Evolutionary conservation across 140 eudicot species (phyloP).

Genomic region (Ambrosia hybrid): DNA sequence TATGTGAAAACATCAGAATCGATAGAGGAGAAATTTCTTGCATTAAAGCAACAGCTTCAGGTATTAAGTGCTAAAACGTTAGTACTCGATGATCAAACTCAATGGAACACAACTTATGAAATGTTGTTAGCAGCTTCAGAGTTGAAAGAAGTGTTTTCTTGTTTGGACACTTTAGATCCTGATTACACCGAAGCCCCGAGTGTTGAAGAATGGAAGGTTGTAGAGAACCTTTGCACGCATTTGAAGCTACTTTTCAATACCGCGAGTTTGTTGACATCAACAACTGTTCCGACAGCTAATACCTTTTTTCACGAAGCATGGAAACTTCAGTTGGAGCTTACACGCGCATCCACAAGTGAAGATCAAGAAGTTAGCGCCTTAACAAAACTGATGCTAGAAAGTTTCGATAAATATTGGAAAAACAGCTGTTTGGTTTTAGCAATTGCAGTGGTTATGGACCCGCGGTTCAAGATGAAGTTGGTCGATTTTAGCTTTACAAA

Average conservation of each 20-base stretch:
- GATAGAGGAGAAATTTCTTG: slow-evolving; percentile 68
- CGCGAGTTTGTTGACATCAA: slow-evolving; percentile 53
- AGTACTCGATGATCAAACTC: slow-evolving; percentile 68
- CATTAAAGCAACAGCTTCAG: slow-evolving; percentile 75
- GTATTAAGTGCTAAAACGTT: slow-evolving; percentile 73
- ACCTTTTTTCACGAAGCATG: slow-evolving; percentile 91
- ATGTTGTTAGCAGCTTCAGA: slow-evolving; percentile 87
- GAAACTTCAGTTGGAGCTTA: slow-evolving; percentile 88
- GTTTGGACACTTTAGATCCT: slow-evolving; percentile 73
- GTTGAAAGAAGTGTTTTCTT: slow-evolving; percentile 81
- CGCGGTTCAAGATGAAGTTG: slow-evolving; percentile 89
- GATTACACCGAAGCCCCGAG: slow-evolving; percentile 70
- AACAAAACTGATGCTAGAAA: slow-evolving; percentile 68
- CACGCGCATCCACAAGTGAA: slow-evolving; percentile 65
- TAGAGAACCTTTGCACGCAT: slow-evolving; percentile 55
- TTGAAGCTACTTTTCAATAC: slow-evolving; percentile 67
- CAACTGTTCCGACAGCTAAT: slow-evolving; percentile 55
- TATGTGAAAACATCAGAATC: slow-evolving; percentile 86
- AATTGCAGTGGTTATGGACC: slow-evolving; percentile 94
- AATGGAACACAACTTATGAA: slow-evolving; percentile 92
- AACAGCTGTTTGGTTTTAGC: slow-evolving; percentile 67
- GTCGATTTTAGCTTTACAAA: slow-evolving; percentile 87
- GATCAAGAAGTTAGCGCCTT: slow-evolving; percentile 50
- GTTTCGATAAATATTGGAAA: slow-evolving; percentile 82
- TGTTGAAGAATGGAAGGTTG: slow-evolving; percentile 72